Evolutionary conservation across 2,329 filamentous ascomycete genomes (phyloP).

Genomic region (Saccharata proteae): DNA sequence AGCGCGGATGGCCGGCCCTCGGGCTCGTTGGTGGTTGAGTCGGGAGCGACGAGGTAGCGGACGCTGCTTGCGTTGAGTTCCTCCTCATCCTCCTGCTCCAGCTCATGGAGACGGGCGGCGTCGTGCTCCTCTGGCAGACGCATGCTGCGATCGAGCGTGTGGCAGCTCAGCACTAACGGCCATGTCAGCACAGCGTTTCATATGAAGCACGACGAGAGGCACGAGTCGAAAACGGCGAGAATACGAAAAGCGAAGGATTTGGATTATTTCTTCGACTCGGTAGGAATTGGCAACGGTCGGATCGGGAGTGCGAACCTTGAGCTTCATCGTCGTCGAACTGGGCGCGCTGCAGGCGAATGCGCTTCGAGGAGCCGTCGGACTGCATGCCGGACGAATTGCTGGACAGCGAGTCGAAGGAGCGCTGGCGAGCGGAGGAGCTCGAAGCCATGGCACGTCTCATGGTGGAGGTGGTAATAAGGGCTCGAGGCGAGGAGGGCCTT

Average conservation of each 20-base stretch:
- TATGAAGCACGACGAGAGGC: too few relatives aligned
- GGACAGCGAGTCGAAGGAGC: conserved; percentile 9
- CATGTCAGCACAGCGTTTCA: too few relatives aligned
- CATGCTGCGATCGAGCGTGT: conserved; percentile 9
- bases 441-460: too few relatives aligned
- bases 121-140: conserved; percentile 6
- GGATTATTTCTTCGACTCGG: too few relatives aligned
- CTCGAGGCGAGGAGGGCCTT: too few relatives aligned
- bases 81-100: conserved; percentile 7
- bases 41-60: conserved; percentile 3
- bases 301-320: conserved; percentile 7
- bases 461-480: too few relatives aligned
- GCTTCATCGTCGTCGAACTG: conserved; percentile 8
- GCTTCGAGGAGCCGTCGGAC: conserved; percentile 6
- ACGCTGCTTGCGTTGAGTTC: conserved; percentile 6
- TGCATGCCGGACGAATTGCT: conserved; percentile 6
- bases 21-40: not conserved
- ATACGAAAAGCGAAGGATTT: not conserved
- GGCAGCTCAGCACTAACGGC: conserved; percentile 8
- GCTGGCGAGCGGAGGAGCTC: conserved; percentile 7
- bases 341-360: conserved; percentile 8
- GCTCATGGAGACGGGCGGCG: conserved; percentile 6
- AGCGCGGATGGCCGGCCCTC: conserved; percentile 3
- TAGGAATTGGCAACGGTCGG: too few relatives aligned
- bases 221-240: not conserved